Conservation (phyloP, 345 rosid genomes). For the Capsella bursapastoris region DNA sequence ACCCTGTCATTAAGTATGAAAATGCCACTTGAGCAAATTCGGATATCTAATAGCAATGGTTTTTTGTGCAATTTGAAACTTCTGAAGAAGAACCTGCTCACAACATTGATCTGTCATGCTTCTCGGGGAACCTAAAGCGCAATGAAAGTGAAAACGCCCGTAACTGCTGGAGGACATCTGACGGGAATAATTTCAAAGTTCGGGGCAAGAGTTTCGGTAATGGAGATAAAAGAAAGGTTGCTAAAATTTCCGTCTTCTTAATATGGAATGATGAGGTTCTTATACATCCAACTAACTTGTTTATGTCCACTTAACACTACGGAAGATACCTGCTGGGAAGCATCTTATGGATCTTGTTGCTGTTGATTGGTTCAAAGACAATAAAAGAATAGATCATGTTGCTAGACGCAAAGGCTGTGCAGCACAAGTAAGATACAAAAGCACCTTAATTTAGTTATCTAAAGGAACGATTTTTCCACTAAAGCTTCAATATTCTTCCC, state of each 20-base stretch:
- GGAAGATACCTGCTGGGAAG: slow-evolving; percentile 91
- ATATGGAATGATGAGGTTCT: slow-evolving; percentile 12
- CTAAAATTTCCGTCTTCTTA: slow-evolving; percentile 11
- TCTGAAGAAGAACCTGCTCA: slow-evolving; percentile 76
- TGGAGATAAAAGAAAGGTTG: slow-evolving; percentile 79
- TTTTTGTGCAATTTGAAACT: slow-evolving; percentile 48
- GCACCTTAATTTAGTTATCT: neutral
- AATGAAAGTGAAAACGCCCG: slow-evolving; percentile 88
- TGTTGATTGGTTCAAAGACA: slow-evolving; percentile 99
- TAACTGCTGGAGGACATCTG: slow-evolving; percentile 87
- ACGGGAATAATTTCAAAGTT: slow-evolving; percentile 93
- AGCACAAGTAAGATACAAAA: slow-evolving; percentile 67
- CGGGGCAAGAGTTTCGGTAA: slow-evolving; percentile 81
- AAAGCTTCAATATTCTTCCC: neutral
- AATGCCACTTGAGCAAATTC: slow-evolving; percentile 16
- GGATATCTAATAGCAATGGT: slow-evolving; percentile 14
- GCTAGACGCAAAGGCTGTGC: slow-evolving; percentile 95
- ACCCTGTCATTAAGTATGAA: slow-evolving; percentile 5
- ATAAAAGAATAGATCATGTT: slow-evolving; percentile 96
- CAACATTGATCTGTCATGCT: slow-evolving; percentile 83
- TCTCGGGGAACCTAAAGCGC: slow-evolving; percentile 77
- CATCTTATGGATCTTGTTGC: slow-evolving; percentile 98
- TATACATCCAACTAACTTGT: slow-evolving; percentile 22
- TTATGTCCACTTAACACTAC: slow-evolving; percentile 15
- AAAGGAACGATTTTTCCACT: slow-evolving; percentile 1